phyloP scores from a whole-genome alignment of 2,329 filamentous ascomycete species.

The Magnaporthiopsis incrustans region DNA sequence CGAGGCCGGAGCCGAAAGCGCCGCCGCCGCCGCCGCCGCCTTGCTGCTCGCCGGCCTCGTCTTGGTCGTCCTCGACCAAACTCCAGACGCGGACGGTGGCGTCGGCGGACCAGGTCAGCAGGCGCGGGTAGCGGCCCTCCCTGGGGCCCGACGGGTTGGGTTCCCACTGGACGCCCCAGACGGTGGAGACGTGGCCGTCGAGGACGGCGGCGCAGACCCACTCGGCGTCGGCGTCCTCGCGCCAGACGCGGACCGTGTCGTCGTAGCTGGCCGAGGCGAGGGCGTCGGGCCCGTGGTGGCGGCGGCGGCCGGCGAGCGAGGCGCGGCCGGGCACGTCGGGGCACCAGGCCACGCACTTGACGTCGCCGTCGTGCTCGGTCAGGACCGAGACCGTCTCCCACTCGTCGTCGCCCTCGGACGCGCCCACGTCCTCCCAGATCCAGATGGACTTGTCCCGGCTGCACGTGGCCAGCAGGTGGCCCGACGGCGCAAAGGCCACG shows the following conservation, averaged over 20 bases:
- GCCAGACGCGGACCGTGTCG: slow-evolving; percentile 80
- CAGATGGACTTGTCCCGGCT: slow-evolving; percentile 90
- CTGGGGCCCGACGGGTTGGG: slow-evolving; percentile 23
- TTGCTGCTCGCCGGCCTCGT: slow-evolving; percentile 17
- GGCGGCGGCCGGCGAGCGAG: slow-evolving; percentile 23
- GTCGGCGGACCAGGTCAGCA: slow-evolving; percentile 84
- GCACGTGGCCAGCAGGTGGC: slow-evolving; percentile 79
- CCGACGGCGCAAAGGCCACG: slow-evolving; percentile 65
- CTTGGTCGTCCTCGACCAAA: slow-evolving; percentile 46
- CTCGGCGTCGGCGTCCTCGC: slow-evolving; percentile 79
- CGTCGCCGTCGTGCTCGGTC: slow-evolving; percentile 89
- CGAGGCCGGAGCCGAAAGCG: slow-evolving; percentile 33
- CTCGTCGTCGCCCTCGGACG: slow-evolving; percentile 73
- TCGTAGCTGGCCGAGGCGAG: slow-evolving; percentile 92
- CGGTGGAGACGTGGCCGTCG: slow-evolving; percentile 73
- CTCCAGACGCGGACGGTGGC: slow-evolving; percentile 73
- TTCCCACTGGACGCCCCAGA: slow-evolving; percentile 82
- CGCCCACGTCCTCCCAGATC: slow-evolving; percentile 92
- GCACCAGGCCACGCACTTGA: slow-evolving; percentile 92
- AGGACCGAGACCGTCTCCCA: slow-evolving; percentile 95
- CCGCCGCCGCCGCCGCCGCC: not conserved
- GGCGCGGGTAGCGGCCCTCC: slow-evolving; percentile 42
- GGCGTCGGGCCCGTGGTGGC: slow-evolving; percentile 52
- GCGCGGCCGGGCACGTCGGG: slow-evolving; percentile 50
- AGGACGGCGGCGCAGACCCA: slow-evolving; percentile 86